Evolutionary conservation across 2,329 filamentous ascomycete species (phyloP).

Genomic region (Diplodia corticola): DNA sequence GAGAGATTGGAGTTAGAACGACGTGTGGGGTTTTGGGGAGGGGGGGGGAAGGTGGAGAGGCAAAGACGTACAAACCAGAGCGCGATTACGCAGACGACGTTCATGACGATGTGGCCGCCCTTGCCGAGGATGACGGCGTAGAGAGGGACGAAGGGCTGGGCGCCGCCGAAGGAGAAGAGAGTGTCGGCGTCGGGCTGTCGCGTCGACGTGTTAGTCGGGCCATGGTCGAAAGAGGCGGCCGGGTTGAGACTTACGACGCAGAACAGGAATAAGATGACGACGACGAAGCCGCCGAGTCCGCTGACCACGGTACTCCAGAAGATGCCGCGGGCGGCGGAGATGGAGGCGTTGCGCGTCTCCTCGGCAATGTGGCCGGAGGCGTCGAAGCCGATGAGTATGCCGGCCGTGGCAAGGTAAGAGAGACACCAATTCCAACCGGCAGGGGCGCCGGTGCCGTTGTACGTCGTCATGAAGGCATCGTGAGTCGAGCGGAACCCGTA

Average conservation of each 20-base stretch:
- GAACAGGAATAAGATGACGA: slow-evolving; percentile 62
- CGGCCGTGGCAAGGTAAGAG: slow-evolving; percentile 61
- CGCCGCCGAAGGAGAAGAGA: slow-evolving; percentile 55
- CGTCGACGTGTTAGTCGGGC: neutral
- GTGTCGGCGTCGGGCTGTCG: slow-evolving; percentile 53
- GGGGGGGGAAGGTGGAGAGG: neutral
- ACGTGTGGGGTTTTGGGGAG: neutral
- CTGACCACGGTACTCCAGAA: slow-evolving; percentile 62
- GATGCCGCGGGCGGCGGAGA: slow-evolving; percentile 59
- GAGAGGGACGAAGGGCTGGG: slow-evolving; percentile 60
- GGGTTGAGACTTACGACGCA: slow-evolving; percentile 35
- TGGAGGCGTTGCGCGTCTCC: slow-evolving; percentile 59
- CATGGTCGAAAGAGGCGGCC: neutral
- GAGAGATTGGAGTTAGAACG: too few relatives aligned
- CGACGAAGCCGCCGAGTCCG: slow-evolving; percentile 55
- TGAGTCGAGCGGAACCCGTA: slow-evolving; percentile 60
- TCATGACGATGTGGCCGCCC: slow-evolving; percentile 62
- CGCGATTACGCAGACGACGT: slow-evolving; percentile 54
- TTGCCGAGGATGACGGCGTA: slow-evolving; percentile 59
- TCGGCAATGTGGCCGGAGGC: slow-evolving; percentile 62
- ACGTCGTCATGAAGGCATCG: slow-evolving; percentile 62
- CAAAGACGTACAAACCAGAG: slow-evolving; percentile 49
- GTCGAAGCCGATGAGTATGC: slow-evolving; percentile 62
- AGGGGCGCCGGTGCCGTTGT: slow-evolving; percentile 53
- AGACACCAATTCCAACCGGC: slow-evolving; percentile 65